Base-by-base conservation (phyloP, 345 rosid species). In the Salix koriyanagi region DNA sequence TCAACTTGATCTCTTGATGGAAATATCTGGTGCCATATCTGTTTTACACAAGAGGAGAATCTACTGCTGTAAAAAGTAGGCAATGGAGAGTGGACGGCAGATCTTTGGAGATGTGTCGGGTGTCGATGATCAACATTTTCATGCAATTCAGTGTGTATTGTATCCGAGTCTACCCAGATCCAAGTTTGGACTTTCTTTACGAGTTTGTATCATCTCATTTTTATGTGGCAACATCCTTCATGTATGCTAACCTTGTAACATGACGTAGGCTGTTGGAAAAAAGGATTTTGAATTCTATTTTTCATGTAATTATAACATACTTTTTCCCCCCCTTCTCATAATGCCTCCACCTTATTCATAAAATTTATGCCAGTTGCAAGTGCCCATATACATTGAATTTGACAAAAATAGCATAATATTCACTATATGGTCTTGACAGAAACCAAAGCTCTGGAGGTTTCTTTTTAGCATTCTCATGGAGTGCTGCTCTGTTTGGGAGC, bases 131-230 rank as follows among this genome's bases (percentile, higher is more conserved):
- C 39, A 28, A 69, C 9, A 2, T 19, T 30, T 41, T 16, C 37
- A 9, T 50, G 37, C 58, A 42, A 58, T 12, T 12, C 28, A 37
- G 56, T n/a, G 15, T 78, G 76, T 32, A 32, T 72, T n/a, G 67
- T 72, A 39, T 54, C 42, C 28, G 46, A 54, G 13, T 50, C 73
- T 39, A 16, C 58, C 21, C 39, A 48, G 39, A 7, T 72, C 48
- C 21, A 30, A 61, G 34, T 65, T 50, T 23, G 32, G 37, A 48
- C 42, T 48, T 11, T 10, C 37, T 70, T 69, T 32, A 21, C 56
- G 39, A 52, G 71, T 54, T 3, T 78, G 73, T 78, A 78, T 58
- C 58, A 28, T 56, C 58, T 68, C 71, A 78, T 73, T 78, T 78
- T 78, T 67, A 67, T 44, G 61, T 42, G 36, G 69, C 77, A 56